Evolutionary conservation across 306 rosid genomes (phyloP), one percentile per base, ranked within the genome.

Genomic region (Astragalus membranaceus): DNA sequence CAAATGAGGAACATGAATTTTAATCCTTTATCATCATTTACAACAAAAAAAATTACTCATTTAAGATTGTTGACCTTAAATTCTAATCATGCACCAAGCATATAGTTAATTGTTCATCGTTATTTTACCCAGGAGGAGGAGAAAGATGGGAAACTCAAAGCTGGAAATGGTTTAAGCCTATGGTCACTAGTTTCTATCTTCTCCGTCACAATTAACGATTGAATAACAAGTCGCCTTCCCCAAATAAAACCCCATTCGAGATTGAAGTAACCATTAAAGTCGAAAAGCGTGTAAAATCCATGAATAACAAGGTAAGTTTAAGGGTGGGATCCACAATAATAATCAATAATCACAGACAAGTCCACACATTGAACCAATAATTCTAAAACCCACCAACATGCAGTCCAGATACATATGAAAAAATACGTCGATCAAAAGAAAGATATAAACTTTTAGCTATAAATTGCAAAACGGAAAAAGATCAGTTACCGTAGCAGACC

Each of bases 401-500:
- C 81, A 76, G 37, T 5, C 5, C 14, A 14, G 67, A 43, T 0
- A 12, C n/a, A 44, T 0, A 72, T 44, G 66, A 43, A 77, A 16
- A 44, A 65, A 6, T 8, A 41, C 48, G 75, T 16, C 35, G 42
- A 60, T 29, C 17, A 15, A 32, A 7, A 44, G 0, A 47, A 74
- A 64, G 8, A 6, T 2, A 0, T 0, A 20, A 55, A 16, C 17
- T 46, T 42, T 15, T 0, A 13, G 14, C 9, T 12, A 3, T 3
- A 65, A 69, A 48, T 12, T 41, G 23, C 12, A 20, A 39, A 65
- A 37, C 30, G 30, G 30, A 7, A 73, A 11, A 30, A 12, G 55
- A 57, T 13, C 7, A 72, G 82, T 30, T 69, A 90, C 98, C 83
- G 87, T 88, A 36, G 98, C 98, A 62, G 98, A 97, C 98, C 98